Conservation (phyloP, 139 green algal genomes). For the Astrephomene gubernaculifera region DNA sequence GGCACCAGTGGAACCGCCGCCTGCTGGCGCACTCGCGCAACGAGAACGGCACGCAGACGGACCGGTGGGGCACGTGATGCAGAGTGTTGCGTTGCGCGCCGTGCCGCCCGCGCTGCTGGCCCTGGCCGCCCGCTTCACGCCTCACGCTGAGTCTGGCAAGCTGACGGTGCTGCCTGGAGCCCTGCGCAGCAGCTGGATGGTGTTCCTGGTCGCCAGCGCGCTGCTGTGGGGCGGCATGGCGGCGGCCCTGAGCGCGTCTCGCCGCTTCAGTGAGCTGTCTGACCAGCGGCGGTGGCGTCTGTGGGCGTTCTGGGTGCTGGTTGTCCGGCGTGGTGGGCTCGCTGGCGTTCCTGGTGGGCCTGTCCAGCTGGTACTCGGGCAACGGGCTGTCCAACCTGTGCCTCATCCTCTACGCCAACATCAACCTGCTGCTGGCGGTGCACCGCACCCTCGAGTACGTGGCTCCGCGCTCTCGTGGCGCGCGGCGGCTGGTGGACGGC, state of each 20-base stretch:
- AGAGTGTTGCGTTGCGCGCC: constrained; percentile 12
- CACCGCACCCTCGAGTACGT: constrained; percentile 25
- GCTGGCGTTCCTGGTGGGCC: constrained; percentile 30
- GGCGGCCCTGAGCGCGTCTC: neutral
- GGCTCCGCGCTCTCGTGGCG: neutral
- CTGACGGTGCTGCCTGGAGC: neutral
- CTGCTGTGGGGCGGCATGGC: constrained; percentile 33
- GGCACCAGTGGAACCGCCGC: constrained; percentile 56
- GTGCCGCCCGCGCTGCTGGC: constrained; percentile 41
- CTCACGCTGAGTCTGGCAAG: constrained; percentile 10
- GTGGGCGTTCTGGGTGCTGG: constrained; percentile 41
- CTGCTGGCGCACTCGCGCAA: constrained; percentile 50
- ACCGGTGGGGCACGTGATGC: constrained; percentile 36
- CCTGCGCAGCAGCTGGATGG: neutral
- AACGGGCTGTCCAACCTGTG: constrained; percentile 48
- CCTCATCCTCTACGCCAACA: constrained; percentile 56
- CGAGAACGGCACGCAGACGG: constrained; percentile 46
- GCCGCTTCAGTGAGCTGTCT: neutral
- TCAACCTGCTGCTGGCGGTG: constrained; percentile 36
- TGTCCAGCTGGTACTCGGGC: constrained; percentile 35
- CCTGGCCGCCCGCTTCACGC: constrained; percentile 45
- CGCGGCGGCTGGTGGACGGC: constrained; percentile 44
- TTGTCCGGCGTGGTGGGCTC: neutral
- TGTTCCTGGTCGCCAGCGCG: constrained; percentile 27
- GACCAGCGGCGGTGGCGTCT: constrained; percentile 32